Conservation (phyloP, 1,284 basidiomycete genomes). For the Leccinum griseonigrum region DNA sequence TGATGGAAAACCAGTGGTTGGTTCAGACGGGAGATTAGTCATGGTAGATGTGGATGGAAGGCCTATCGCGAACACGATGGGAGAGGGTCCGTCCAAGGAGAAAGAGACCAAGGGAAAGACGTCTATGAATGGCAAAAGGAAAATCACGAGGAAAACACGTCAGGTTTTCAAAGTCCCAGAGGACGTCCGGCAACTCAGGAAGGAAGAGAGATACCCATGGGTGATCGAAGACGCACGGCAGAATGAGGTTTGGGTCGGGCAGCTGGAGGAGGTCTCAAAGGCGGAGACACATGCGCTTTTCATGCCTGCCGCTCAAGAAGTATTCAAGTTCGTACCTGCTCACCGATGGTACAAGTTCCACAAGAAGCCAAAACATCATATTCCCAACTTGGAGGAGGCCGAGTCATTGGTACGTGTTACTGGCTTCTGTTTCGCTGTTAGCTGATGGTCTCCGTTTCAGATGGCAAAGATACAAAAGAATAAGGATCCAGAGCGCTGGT, state of each 20-base stretch:
- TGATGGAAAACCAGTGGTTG: slow-evolving; percentile 78
- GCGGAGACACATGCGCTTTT: slow-evolving; percentile 64
- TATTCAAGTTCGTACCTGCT: slow-evolving; percentile 83
- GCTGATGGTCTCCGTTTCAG: slow-evolving; percentile 23
- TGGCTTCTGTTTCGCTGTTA: slow-evolving; percentile 20
- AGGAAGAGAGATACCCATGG: slow-evolving; percentile 88
- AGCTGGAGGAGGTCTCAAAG: slow-evolving; percentile 74
- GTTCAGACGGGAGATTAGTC: slow-evolving; percentile 68
- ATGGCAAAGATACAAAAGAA: slow-evolving; percentile 61
- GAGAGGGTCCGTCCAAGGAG: slow-evolving; percentile 37
- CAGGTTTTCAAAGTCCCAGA: slow-evolving; percentile 79
- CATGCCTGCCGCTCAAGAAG: slow-evolving; percentile 71
- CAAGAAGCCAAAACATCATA: slow-evolving; percentile 71
- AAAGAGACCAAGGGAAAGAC: slow-evolving; percentile 49
- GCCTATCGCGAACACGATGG: slow-evolving; percentile 52
- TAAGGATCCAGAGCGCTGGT: slow-evolving; percentile 70
- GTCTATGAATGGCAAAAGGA: slow-evolving; percentile 53
- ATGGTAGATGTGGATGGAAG: slow-evolving; percentile 78
- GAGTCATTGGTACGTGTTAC: slow-evolving; percentile 62
- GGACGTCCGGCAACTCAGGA: slow-evolving; percentile 63
- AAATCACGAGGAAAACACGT: slow-evolving; percentile 81
- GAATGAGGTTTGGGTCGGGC: slow-evolving; percentile 73
- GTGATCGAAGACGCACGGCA: slow-evolving; percentile 76
- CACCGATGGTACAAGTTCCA: slow-evolving; percentile 90
- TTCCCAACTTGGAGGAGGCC: slow-evolving; percentile 69